Conservation (phyloP, 176 grass and related monocot genomes). For the Leersia perrieri region DNA sequence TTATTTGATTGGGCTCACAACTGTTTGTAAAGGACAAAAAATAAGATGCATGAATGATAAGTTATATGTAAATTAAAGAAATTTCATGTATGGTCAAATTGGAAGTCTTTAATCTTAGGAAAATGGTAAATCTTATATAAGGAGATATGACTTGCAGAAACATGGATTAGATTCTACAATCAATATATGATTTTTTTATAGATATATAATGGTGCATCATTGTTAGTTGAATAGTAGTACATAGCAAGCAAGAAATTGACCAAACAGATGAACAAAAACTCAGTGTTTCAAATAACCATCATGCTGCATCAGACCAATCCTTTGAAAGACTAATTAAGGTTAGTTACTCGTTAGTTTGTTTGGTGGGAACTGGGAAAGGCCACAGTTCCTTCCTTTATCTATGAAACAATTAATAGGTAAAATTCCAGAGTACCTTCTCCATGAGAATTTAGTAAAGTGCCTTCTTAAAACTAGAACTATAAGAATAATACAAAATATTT, state of each 20-base stretch:
- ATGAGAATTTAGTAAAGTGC: neutral
- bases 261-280: neutral
- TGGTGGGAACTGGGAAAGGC: neutral
- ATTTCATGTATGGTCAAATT: slow-evolving; percentile 7
- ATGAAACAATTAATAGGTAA: neutral
- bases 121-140: neutral
- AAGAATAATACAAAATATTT: neutral
- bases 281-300: neutral
- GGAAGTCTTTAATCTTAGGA: neutral
- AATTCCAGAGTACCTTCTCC: neutral
- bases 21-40: neutral
- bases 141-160: neutral
- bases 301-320: neutral
- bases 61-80: slow-evolving; percentile 10
- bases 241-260: neutral
- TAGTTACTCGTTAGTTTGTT: neutral
- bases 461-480: slow-evolving; percentile 15
- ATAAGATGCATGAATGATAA: slow-evolving; percentile 7
- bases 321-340: neutral
- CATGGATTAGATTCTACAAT: neutral
- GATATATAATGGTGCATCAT: neutral
- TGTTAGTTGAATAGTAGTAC: neutral
- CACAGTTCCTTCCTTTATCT: neutral
- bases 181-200: slow-evolving; percentile 5
- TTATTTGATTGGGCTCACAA: slow-evolving; percentile 27